These are phyloP conservation scores for Amaranthus palmeri DNA, from an alignment of 148 eudicot genomes.

Conservation along the genomic window DNA sequence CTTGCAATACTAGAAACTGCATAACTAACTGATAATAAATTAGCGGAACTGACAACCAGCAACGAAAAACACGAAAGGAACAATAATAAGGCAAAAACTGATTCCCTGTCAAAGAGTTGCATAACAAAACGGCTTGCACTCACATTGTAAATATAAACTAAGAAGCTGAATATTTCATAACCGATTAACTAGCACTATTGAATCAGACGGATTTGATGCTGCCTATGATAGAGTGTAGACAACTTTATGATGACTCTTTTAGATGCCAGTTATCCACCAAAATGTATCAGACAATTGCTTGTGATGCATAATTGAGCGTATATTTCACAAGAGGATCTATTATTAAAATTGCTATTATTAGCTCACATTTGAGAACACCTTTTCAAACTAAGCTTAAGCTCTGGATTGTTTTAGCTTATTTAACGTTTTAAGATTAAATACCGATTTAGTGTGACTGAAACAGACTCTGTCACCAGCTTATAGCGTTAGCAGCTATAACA, in stretches of 20 bases:
- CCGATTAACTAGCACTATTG: neutral
- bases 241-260: too few relatives aligned
- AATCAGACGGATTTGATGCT: neutral
- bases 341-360: too few relatives aligned
- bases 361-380: neutral
- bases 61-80: neutral
- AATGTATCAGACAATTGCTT: too few relatives aligned
- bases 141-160: neutral
- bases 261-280: too few relatives aligned
- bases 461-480: too few relatives aligned
- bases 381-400: neutral
- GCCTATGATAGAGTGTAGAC: too few relatives aligned
- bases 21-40: neutral
- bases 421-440: neutral
- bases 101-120: too few relatives aligned
- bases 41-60: neutral
- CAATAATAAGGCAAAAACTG: neutral
- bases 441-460: neutral
- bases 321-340: neutral
- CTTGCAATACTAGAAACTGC: neutral
- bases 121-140: too few relatives aligned
- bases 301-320: neutral
- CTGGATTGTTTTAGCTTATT: too few relatives aligned
- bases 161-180: neutral
- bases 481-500: neutral